A percentile compares a stretch with the other conserved stretches of the same genome.
Evolutionary conservation across 2,329 filamentous ascomycete genomes (phyloP).

Genomic region (Exophiala viscosa): DNA sequence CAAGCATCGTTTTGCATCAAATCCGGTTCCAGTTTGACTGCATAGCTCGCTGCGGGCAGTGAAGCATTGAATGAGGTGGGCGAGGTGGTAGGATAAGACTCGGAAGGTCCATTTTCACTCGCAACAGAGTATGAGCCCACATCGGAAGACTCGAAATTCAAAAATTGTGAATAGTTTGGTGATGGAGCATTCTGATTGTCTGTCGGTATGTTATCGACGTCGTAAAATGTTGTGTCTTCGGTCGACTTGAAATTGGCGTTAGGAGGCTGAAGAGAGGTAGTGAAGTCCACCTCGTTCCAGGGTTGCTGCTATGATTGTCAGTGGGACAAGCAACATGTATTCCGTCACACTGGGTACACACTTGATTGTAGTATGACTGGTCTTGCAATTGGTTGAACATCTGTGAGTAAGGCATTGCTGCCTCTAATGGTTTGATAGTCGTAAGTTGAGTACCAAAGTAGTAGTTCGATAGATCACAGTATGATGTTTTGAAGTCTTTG

Average conservation of each 20-base stretch:
- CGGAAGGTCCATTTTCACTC: slow-evolving; percentile 9
- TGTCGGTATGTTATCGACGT: slow-evolving; percentile 4
- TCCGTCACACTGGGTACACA: slow-evolving; percentile 4
- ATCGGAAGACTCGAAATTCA: slow-evolving; percentile 21
- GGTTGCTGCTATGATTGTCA: slow-evolving; percentile 13
- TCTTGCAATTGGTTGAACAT: slow-evolving; percentile 14
- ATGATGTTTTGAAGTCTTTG: slow-evolving; percentile 10
- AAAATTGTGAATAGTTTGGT: slow-evolving; percentile 20
- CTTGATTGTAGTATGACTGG: slow-evolving; percentile 14
- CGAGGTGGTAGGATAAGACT: slow-evolving; percentile 4
- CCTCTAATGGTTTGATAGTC: slow-evolving; percentile 8
- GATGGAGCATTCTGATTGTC: slow-evolving; percentile 14
- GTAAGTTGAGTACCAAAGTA: slow-evolving; percentile 10
- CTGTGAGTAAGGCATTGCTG: slow-evolving; percentile 19
- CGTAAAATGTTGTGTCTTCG: slow-evolving; percentile 10
- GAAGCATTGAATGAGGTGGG: slow-evolving; percentile 4
- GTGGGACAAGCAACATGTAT: slow-evolving; percentile 1
- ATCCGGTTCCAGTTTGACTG: slow-evolving; percentile 16
- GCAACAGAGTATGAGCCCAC: slow-evolving; percentile 10
- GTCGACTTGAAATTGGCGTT: slow-evolving; percentile 11
- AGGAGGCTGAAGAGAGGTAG: slow-evolving; percentile 5
- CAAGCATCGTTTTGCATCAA: slow-evolving; percentile 4
- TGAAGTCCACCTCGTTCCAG: slow-evolving; percentile 21
- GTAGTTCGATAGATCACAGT: too few relatives aligned
- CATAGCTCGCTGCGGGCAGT: slow-evolving; percentile 7